phyloP scores from a whole-genome alignment of 257 asterid genomes.

The Solanum chmielewskii region DNA sequence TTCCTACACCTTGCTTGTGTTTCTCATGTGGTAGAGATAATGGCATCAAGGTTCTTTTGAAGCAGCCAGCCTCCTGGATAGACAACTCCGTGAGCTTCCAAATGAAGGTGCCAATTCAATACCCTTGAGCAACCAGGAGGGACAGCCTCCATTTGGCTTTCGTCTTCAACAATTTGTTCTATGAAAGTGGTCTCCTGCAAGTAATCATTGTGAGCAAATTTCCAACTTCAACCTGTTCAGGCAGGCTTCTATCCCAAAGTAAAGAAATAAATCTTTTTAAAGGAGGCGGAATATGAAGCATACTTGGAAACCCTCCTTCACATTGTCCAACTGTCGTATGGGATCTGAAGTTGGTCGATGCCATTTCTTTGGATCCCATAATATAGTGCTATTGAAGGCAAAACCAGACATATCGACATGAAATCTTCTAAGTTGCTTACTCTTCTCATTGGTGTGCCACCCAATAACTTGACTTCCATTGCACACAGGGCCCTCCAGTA shows the following conservation, averaged over 20 bases:
- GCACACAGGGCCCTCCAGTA: constrained; percentile 89
- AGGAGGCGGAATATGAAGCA: constrained; percentile 1
- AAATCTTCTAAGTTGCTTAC: constrained; percentile 80
- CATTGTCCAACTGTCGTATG: constrained; percentile 69
- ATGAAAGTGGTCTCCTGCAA: constrained; percentile 89
- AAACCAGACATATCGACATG: constrained; percentile 98
- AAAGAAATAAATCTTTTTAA: not conserved
- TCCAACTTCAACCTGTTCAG: not conserved
- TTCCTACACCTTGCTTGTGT: not conserved
- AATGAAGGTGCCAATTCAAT: constrained; percentile 81
- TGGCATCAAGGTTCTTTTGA: constrained; percentile 55
- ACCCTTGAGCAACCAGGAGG: constrained; percentile 47
- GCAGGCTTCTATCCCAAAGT: not conserved
- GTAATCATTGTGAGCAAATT: not conserved
- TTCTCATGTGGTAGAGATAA: constrained; percentile 31
- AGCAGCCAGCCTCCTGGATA: constrained; percentile 74
- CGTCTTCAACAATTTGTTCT: constrained; percentile 88
- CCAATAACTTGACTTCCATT: constrained; percentile 86
- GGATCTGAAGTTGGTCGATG: constrained; percentile 62
- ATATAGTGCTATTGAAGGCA: constrained; percentile 90
- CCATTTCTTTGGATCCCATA: constrained; percentile 93
- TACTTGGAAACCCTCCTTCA: constrained; percentile 93
- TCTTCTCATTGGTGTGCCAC: constrained; percentile 96
- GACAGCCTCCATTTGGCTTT: constrained; percentile 90
- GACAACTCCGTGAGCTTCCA: constrained; percentile 41